Percentiles rank a stretch among this genome's conserved stretches.
Conservation (phyloP, 2,329 filamentous ascomycete species). For the Aspergillus transmontanensis region DNA sequence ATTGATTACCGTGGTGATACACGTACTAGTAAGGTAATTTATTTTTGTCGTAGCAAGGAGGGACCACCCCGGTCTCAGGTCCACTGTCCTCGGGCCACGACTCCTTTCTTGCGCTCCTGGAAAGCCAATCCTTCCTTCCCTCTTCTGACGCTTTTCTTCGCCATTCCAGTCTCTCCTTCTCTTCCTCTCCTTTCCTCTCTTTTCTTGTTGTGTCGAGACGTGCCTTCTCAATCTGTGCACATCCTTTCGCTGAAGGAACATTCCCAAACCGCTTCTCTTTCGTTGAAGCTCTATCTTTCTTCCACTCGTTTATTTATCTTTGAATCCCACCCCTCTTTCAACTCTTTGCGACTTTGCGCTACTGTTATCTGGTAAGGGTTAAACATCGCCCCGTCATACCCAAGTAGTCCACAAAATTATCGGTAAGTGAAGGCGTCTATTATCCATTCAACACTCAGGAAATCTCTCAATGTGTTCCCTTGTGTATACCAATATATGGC, state of each 20-base stretch:
- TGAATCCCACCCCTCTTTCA: conserved; percentile 15
- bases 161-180: conserved; percentile 23
- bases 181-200: conserved; percentile 38
- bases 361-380: conserved; percentile 15
- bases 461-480: neutral
- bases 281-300: conserved; percentile 33
- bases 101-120: conserved; percentile 36
- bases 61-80: conserved; percentile 19
- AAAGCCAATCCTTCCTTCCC: conserved; percentile 19
- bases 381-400: conserved; percentile 12
- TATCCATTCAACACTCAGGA: neutral
- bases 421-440: conserved; percentile 17
- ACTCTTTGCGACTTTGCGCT: conserved; percentile 15
- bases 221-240: conserved; percentile 38
- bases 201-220: conserved; percentile 21
- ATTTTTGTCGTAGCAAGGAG: conserved; percentile 21
- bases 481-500: neutral
- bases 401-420: conserved; percentile 15
- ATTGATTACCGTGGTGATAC: conserved; percentile 4
- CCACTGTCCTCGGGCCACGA: conserved; percentile 28
- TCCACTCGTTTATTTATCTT: conserved; percentile 38
- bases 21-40: neutral
- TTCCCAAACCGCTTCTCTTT: conserved; percentile 33
- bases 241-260: conserved; percentile 19
- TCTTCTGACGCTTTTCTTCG: conserved; percentile 18